Base-by-base conservation (phyloP, 2,329 filamentous ascomycete genomes). In the Rhexocercosporidium sp. region DNA sequence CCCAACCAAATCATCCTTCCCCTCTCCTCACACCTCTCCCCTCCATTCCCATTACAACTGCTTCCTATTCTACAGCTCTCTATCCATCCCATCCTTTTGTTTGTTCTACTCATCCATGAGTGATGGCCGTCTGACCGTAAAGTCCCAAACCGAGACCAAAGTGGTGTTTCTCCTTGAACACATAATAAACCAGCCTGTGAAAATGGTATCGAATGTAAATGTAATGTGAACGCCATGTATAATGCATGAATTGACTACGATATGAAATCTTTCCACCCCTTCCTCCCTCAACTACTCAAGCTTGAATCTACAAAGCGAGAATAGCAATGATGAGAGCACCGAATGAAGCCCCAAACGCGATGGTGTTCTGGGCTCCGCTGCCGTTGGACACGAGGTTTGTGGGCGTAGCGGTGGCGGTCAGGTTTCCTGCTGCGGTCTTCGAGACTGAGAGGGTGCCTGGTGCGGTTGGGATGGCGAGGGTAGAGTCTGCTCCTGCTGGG, bases 301-400 rank as follows among this genome's bases (percentile, higher is more conserved):
- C 41, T 18, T 34, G 20, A 20, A 37, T 20, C 49, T 72, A 75
- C 64, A 75, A 59, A 69, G 72, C 73, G 18, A 76, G 61, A 22
- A 71, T 64, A 37, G 71, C 74, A n/a, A 75, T 41, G 37, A 75
- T n/a, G 51, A 71, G 67, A 56, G 74, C 70, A 60, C 68, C 71
- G 59, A 73, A 47, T 64, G 73, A 61, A 65, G 68, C 70, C 41
- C 75, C 70, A 67, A 76, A 67, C 41, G 74, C 68, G 65, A 74
- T 62, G 69, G 70, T 67, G 64, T 59, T 63, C 59, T 68, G 62
- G 64, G 72, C 59, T 64, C 71, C 73, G 66, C 79, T 77, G 61
- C 79, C 77, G 59, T 81, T 76, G 65, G 75, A 65, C 77, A 74
- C 57, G 79, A 69, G 49, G 75, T 75, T 60, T 79, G 78, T 69